These are phyloP conservation scores for Spathaspora sp. DNA, from an alignment of 1,139 yeast genomes.

Conservation along the genomic window DNA sequence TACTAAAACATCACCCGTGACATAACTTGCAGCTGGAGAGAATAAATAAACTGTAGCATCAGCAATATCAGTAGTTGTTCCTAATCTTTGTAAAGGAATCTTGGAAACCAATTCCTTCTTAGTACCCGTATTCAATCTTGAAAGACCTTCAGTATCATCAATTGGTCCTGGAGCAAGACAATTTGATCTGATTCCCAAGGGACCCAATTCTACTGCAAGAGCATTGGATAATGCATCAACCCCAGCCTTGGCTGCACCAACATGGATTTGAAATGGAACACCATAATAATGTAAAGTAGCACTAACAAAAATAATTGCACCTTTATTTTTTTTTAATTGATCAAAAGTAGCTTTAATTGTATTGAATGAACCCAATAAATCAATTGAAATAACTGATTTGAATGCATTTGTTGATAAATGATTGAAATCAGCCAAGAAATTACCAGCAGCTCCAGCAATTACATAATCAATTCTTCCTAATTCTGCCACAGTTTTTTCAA, in stretches of 20 bases:
- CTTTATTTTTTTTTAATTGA: constrained; percentile 63
- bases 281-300: constrained; percentile 90
- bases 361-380: constrained; percentile 81
- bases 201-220: constrained; percentile 86
- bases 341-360: constrained; percentile 79
- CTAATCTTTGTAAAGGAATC: constrained; percentile 75
- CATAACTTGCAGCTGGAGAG: constrained; percentile 72
- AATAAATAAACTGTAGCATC: constrained; percentile 79
- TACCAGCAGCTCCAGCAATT: constrained; percentile 96
- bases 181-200: constrained; percentile 77
- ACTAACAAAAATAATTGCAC: constrained; percentile 73
- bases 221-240: constrained; percentile 82
- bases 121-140: constrained; percentile 41
- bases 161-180: constrained; percentile 89
- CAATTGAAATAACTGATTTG: constrained; percentile 81
- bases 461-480: constrained; percentile 80
- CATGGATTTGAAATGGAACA: constrained; percentile 81
- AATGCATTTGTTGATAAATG: constrained; percentile 82
- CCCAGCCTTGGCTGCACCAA: constrained; percentile 93
- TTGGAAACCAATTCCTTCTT: constrained; percentile 19
- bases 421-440: constrained; percentile 78
- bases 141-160: constrained; percentile 76
- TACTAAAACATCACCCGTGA: constrained; percentile 72
- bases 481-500: constrained; percentile 55
- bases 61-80: constrained; percentile 75